Conservation (phyloP, 345 rosid genomes). For the Eucalyptus urophylla region DNA sequence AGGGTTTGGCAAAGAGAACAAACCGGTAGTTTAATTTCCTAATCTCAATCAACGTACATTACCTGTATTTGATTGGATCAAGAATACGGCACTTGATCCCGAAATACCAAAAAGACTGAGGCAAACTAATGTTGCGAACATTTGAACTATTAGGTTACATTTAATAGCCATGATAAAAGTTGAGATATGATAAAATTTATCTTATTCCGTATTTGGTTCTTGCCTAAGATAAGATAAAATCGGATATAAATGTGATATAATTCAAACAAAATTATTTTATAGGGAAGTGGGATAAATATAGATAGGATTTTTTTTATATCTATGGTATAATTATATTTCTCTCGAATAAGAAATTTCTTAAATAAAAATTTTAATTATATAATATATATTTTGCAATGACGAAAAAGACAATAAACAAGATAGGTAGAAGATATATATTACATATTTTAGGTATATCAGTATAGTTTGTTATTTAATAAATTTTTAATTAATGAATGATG, state of each 20-base stretch:
- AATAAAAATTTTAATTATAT: too few species aligned
- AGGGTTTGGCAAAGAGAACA: not conserved
- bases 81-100: not conserved
- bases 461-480: not conserved
- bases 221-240: not conserved
- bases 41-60: not conserved
- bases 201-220: not conserved
- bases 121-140: not conserved
- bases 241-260: too few species aligned
- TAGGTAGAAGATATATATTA: not conserved
- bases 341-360: not conserved
- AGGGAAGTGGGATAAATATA: not conserved
- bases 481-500: not conserved
- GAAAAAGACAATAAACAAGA: not conserved
- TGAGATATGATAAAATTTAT: not conserved
- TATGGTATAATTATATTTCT: too few species aligned
- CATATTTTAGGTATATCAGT: not conserved
- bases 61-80: not conserved
- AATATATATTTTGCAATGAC: not conserved
- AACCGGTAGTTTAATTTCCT: not conserved
- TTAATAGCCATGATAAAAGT: too few species aligned
- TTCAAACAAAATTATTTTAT: too few species aligned
- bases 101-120: not conserved
- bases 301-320: too few species aligned
- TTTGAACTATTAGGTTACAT: not conserved